Percentiles rank a stretch among this genome's conserved stretches.
Conservation (phyloP, 1,284 basidiomycete genomes). For the Cerrena zonata region DNA sequence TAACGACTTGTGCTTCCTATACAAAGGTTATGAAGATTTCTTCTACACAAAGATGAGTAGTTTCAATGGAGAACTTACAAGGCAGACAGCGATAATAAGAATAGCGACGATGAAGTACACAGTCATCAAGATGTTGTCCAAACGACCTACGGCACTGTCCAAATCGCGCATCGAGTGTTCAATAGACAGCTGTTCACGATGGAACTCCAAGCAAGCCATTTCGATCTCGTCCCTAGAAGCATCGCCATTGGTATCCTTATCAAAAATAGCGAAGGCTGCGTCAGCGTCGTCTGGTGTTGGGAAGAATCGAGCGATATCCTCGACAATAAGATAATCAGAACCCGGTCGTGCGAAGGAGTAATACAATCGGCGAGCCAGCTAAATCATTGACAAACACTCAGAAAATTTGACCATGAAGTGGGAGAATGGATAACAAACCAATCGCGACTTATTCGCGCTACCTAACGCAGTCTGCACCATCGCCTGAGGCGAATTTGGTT, state of each 20-base stretch:
- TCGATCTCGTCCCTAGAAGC: slow-evolving; percentile 71
- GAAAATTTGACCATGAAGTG: not conserved
- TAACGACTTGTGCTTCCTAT: slow-evolving; percentile 65
- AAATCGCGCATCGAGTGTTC: slow-evolving; percentile 87
- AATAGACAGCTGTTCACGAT: slow-evolving; percentile 80
- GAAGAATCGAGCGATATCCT: slow-evolving; percentile 76
- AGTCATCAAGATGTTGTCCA: slow-evolving; percentile 71
- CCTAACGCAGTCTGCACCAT: slow-evolving; percentile 76
- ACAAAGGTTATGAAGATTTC: slow-evolving; percentile 6
- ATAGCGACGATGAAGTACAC: slow-evolving; percentile 63
- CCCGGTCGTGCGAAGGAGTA: slow-evolving; percentile 77
- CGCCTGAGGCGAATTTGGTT: slow-evolving; percentile 82
- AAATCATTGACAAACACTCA: slow-evolving; percentile 4
- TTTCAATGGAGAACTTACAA: slow-evolving; percentile 53
- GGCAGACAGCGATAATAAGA: slow-evolving; percentile 70
- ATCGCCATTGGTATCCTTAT: slow-evolving; percentile 81
- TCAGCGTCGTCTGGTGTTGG: slow-evolving; percentile 61
- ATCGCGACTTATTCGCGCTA: slow-evolving; percentile 77
- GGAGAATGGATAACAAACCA: slow-evolving; percentile 37
- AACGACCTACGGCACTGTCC: slow-evolving; percentile 80
- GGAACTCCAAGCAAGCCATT: slow-evolving; percentile 75
- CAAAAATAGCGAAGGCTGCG: slow-evolving; percentile 69
- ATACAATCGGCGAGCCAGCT: slow-evolving; percentile 80
- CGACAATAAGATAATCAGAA: slow-evolving; percentile 53
- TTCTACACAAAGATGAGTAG: not conserved